A percentile compares a stretch with the other conserved stretches of the same genome.
Conservation (phyloP, 257 asterid genomes). For the Rubia yunnanensis region DNA sequence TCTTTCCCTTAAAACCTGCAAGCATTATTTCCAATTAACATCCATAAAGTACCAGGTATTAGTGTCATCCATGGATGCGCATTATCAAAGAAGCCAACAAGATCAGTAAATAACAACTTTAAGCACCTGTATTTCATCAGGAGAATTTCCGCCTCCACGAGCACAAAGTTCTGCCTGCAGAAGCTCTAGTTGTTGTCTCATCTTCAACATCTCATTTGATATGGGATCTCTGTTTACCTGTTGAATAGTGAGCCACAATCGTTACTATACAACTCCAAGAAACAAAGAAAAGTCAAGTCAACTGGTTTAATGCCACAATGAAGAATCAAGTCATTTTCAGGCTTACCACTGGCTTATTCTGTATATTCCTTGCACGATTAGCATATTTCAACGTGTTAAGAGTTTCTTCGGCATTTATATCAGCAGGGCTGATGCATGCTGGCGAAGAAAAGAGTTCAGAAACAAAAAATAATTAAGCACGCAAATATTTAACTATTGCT, state of each 20-base stretch:
- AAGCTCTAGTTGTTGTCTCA: slow-evolving; percentile 93
- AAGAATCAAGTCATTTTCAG: slow-evolving; percentile 1
- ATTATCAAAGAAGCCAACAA: neutral
- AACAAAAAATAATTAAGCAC: neutral
- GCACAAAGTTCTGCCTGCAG: slow-evolving; percentile 97
- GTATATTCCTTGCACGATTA: slow-evolving; percentile 98
- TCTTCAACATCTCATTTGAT: slow-evolving; percentile 90
- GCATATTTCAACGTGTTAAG: slow-evolving; percentile 96
- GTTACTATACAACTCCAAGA: slow-evolving; percentile 12
- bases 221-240: slow-evolving; percentile 95
- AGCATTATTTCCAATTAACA: slow-evolving; percentile 13
- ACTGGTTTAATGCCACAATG: neutral
- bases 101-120: neutral
- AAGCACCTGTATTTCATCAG: slow-evolving; percentile 78
- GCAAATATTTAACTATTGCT: neutral
- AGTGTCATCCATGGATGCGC: neutral
- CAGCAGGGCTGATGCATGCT: slow-evolving; percentile 99
- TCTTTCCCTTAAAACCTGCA: slow-evolving; percentile 81
- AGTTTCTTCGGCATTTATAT: slow-evolving; percentile 98
- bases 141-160: slow-evolving; percentile 87
- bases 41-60: neutral
- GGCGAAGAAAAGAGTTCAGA: slow-evolving; percentile 16
- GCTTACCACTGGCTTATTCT: slow-evolving; percentile 96
- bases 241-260: slow-evolving; percentile 13
- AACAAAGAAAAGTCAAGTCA: neutral